These are phyloP conservation scores for Adiantum capillusveneris DNA, from an alignment of 75 land plant species.

Conservation along the genomic window DNA sequence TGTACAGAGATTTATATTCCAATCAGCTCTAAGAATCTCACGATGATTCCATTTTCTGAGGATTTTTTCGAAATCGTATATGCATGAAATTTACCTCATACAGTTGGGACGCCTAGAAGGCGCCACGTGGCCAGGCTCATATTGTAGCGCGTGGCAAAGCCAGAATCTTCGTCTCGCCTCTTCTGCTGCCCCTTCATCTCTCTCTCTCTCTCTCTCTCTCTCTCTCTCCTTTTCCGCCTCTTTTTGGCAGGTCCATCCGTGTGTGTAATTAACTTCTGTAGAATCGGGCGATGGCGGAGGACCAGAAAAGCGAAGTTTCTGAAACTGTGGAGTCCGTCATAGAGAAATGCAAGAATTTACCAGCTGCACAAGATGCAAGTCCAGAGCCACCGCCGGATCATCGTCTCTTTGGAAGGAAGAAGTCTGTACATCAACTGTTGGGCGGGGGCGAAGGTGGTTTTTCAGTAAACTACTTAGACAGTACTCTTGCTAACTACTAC, in stretches of 20 bases:
- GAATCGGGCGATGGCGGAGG: neutral
- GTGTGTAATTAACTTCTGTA: neutral
- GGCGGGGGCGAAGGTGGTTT: conserved; percentile 76
- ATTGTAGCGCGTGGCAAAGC: too few relatives aligned
- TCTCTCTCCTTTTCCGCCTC: neutral
- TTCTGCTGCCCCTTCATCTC: neutral
- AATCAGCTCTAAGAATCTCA: too few relatives aligned
- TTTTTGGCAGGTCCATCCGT: neutral
- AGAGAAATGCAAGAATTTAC: neutral
- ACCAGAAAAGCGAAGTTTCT: neutral
- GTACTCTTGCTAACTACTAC: too few relatives aligned
- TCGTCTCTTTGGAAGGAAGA: conserved; percentile 67
- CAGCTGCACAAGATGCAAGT: neutral
- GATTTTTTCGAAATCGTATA: too few relatives aligned
- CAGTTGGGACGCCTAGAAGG: too few relatives aligned
- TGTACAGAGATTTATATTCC: too few relatives aligned
- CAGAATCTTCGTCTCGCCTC: neutral
- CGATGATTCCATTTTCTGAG: too few relatives aligned
- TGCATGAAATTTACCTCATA: too few relatives aligned
- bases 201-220: neutral
- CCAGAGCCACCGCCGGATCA: conserved; percentile 24
- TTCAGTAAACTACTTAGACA: too few relatives aligned
- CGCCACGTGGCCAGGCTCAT: too few relatives aligned
- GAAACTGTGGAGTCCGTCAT: neutral
- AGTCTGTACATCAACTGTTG: conserved; percentile 53